Percentiles rank a stretch among this genome's conserved stretches.
Evolutionary conservation across 768 basidiomycete genomes (phyloP).

Genomic region (Suillus discolor): DNA sequence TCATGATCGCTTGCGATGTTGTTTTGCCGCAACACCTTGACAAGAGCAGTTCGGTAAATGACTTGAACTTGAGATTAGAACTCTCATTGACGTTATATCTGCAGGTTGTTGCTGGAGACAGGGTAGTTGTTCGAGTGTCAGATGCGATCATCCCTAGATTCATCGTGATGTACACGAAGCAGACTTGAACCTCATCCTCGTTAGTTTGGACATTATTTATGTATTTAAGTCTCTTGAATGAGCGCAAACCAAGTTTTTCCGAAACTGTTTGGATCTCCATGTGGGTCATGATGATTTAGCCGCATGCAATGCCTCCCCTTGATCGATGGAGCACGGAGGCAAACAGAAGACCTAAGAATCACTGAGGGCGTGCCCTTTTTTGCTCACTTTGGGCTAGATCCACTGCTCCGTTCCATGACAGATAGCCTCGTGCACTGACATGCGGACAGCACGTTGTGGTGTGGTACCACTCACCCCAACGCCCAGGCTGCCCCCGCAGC

Average conservation of each 20-base stretch:
- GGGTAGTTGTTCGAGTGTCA: constrained; percentile 53
- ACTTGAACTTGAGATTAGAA: constrained; percentile 1
- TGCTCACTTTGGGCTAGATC: neutral
- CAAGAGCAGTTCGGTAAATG: constrained; percentile 27
- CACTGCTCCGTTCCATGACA: neutral
- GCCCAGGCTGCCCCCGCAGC: constrained; percentile 1
- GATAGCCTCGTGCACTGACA: constrained; percentile 3
- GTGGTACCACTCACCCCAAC: neutral
- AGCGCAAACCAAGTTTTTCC: neutral
- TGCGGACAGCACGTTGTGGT: constrained; percentile 4
- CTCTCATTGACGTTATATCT: constrained; percentile 29
- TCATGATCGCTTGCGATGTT: constrained; percentile 63
- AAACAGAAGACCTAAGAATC: neutral
- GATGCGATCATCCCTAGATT: constrained; percentile 62
- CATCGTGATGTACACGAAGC: constrained; percentile 58
- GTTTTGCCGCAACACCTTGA: constrained; percentile 37
- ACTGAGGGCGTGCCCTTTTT: neutral
- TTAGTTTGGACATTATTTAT: constrained; percentile 2
- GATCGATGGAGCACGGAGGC: neutral
- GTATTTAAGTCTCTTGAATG: neutral
- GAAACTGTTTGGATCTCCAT: neutral
- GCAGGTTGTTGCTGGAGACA: constrained; percentile 50
- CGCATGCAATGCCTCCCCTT: neutral
- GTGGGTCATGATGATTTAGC: neutral
- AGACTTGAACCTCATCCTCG: constrained; percentile 16